Evolutionary conservation across 1,284 basidiomycete genomes (phyloP).

Genomic region (Malassezia arunalokei): DNA sequence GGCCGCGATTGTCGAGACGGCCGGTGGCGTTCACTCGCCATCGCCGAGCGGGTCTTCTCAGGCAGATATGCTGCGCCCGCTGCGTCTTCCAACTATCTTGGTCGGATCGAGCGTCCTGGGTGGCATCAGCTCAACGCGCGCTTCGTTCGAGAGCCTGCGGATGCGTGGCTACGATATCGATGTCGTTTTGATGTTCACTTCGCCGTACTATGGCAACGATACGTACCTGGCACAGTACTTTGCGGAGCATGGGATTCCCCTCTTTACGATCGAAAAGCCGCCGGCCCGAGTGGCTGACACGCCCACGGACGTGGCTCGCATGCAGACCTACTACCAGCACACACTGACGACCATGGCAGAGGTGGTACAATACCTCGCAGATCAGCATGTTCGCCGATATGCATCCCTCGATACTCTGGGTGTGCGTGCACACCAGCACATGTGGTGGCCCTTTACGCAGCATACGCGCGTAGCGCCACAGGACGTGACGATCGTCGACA

Average conservation of each 20-base stretch:
- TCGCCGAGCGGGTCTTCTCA: constrained; percentile 75
- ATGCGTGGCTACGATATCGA: constrained; percentile 84
- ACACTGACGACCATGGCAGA: constrained; percentile 49
- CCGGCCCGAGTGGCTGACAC: constrained; percentile 49
- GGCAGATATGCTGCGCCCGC: constrained; percentile 49
- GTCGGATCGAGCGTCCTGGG: constrained; percentile 79
- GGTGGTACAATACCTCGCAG: constrained; percentile 57
- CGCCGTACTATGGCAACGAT: constrained; percentile 57
- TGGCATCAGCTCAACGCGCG: constrained; percentile 85
- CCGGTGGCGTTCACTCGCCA: constrained; percentile 90
- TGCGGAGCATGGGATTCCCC: constrained; percentile 54
- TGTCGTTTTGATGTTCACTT: constrained; percentile 68
- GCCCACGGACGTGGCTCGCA: constrained; percentile 52
- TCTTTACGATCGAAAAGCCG: constrained; percentile 30
- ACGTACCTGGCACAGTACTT: constrained; percentile 73
- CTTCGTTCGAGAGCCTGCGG: constrained; percentile 78
- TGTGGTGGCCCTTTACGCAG: constrained; percentile 99
- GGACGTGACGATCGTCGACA: constrained; percentile 60
- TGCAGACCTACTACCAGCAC: constrained; percentile 60
- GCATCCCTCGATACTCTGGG: constrained; percentile 66
- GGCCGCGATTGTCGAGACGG: constrained; percentile 76
- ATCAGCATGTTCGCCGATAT: constrained; percentile 57
- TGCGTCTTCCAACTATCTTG: constrained; percentile 70
- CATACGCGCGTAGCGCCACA: constrained; percentile 50
- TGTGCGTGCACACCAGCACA: constrained; percentile 59